Evolutionary conservation across 352 stramenopile genomes (phyloP).

Genomic region (Phytophthora fragariaefolia): DNA sequence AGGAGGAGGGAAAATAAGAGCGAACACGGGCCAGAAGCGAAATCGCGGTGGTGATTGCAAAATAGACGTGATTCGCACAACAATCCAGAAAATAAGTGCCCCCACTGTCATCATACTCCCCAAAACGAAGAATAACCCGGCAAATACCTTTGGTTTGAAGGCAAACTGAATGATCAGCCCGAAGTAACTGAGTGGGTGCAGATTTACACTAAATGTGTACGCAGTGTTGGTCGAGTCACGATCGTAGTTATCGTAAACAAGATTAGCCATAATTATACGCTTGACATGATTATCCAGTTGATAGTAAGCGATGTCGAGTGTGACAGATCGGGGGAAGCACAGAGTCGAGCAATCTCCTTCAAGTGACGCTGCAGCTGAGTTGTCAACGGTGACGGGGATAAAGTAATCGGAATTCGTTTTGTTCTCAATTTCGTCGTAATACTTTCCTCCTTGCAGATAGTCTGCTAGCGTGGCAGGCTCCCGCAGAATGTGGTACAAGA

Average conservation of each 20-base stretch:
- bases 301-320: conserved; percentile 95
- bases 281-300: conserved; percentile 92
- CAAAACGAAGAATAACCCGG: conserved; percentile 94
- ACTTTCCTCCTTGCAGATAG: conserved; percentile 80
- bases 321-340: conserved; percentile 95
- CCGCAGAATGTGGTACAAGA: conserved; percentile 93
- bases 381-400: conserved; percentile 94
- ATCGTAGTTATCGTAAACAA: conserved; percentile 95
- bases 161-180: conserved; percentile 97
- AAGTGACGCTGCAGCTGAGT: conserved; percentile 70
- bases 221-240: conserved; percentile 80
- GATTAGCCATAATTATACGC: conserved; percentile 90
- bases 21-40: conserved; percentile 93
- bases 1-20: conserved; percentile 90
- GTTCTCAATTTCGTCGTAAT: conserved; percentile 71
- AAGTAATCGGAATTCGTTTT: conserved; percentile 91
- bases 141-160: conserved; percentile 93
- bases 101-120: conserved; percentile 85
- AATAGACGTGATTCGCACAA: conserved; percentile 92
- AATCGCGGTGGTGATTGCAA: conserved; percentile 92
- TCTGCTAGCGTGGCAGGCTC: conserved; percentile 91
- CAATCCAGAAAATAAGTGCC: conserved; percentile 89
- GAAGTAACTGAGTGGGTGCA: conserved; percentile 95
- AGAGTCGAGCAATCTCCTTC: conserved; percentile 88
- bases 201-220: conserved; percentile 94